Evolutionary conservation across 2,329 filamentous ascomycete species (phyloP).

Genomic region (Fusarium tricinctum): DNA sequence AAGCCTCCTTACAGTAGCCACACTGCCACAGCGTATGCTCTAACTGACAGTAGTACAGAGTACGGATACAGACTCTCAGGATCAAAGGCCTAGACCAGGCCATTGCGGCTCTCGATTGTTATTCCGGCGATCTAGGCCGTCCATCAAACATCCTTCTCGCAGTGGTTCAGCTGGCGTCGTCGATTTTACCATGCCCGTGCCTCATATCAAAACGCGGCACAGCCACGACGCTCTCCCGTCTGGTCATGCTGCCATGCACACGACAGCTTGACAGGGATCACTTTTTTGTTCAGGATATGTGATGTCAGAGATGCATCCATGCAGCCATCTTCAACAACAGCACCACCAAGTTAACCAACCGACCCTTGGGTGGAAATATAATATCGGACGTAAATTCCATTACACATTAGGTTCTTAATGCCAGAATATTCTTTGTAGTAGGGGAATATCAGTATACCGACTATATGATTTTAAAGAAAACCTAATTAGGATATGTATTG

Average conservation of each 20-base stretch:
- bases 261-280: conserved; percentile 40
- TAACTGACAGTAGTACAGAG: neutral
- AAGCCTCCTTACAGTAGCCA: conserved; percentile 5
- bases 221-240: conserved; percentile 36
- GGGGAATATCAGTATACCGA: too few relatives aligned
- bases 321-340: neutral
- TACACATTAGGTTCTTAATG: too few relatives aligned
- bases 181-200: conserved; percentile 7
- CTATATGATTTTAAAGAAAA: too few relatives aligned
- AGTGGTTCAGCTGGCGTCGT: conserved; percentile 33
- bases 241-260: conserved; percentile 8
- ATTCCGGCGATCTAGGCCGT: conserved; percentile 18
- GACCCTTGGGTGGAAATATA: too few relatives aligned
- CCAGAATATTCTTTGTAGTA: too few relatives aligned
- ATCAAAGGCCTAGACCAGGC: conserved; percentile 22
- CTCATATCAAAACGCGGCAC: conserved; percentile 21
- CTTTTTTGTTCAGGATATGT: conserved; percentile 5
- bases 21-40: conserved; percentile 3
- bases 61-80: too few relatives aligned
- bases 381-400: too few relatives aligned
- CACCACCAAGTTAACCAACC: neutral
- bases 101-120: conserved; percentile 14
- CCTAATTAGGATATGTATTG: too few relatives aligned
- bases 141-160: conserved; percentile 7
- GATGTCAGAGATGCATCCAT: conserved; percentile 40